These are phyloP conservation scores for Candida sp. DNA, from an alignment of 1,139 yeast species.

Conservation along the genomic window DNA sequence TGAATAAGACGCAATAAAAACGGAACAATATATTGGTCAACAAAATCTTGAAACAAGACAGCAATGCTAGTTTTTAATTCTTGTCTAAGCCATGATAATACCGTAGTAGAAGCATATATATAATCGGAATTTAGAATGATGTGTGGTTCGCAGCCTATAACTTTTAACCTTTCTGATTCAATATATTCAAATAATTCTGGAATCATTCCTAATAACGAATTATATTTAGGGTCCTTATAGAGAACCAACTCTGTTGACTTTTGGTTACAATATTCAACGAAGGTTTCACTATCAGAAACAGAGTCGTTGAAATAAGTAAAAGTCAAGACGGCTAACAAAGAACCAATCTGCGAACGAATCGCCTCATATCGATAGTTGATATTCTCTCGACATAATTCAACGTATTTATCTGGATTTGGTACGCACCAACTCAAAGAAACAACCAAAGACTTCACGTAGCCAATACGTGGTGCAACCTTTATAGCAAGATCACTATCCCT, in stretches of 20 bases:
- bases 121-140: constrained; percentile 45
- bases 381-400: constrained; percentile 49
- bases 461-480: constrained; percentile 60
- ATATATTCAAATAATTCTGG: constrained; percentile 40
- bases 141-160: constrained; percentile 36
- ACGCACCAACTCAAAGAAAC: constrained; percentile 59
- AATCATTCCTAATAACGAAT: constrained; percentile 16
- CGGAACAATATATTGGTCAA: constrained; percentile 56
- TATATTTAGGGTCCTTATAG: constrained; percentile 19
- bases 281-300: constrained; percentile 36
- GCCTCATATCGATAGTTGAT: constrained; percentile 66
- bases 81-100: constrained; percentile 40
- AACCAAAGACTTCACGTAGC: constrained; percentile 53
- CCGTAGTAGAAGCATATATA: constrained; percentile 45
- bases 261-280: constrained; percentile 35
- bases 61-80: constrained; percentile 41
- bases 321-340: constrained; percentile 55
- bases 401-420: constrained; percentile 45
- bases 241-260: constrained; percentile 21
- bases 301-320: constrained; percentile 53
- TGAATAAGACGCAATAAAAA: constrained; percentile 63
- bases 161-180: constrained; percentile 39
- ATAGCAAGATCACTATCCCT: constrained; percentile 61
- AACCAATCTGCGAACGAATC: constrained; percentile 72
- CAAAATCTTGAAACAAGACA: constrained; percentile 33